Evolutionary conservation across 1,139 yeast species (phyloP).

Genomic region (Yamadazyma sp.): DNA sequence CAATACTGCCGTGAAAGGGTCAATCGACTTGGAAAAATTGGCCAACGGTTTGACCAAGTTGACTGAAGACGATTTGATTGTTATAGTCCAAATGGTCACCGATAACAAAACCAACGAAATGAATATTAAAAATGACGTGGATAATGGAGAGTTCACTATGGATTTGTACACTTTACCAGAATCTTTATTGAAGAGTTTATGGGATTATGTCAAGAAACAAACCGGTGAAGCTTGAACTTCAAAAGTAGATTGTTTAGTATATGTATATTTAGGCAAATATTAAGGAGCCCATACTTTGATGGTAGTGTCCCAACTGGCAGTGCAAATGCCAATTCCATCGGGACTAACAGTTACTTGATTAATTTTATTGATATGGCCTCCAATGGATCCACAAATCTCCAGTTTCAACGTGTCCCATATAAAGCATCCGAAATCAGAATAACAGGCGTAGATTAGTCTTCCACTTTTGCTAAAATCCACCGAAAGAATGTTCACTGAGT

Average conservation of each 20-base stretch:
- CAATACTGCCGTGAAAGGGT: slow-evolving; percentile 57
- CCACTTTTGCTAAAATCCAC: slow-evolving; percentile 78
- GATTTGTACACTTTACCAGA: slow-evolving; percentile 94
- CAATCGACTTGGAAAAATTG: slow-evolving; percentile 82
- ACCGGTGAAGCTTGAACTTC: slow-evolving; percentile 35
- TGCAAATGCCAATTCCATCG: slow-evolving; percentile 72
- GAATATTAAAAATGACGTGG: slow-evolving; percentile 94
- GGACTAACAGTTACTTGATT: slow-evolving; percentile 67
- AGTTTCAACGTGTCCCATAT: slow-evolving; percentile 78
- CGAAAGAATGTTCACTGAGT: slow-evolving; percentile 46
- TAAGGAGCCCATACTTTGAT: slow-evolving; percentile 56
- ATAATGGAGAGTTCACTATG: slow-evolving; percentile 96
- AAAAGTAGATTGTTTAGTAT: slow-evolving; percentile 7
- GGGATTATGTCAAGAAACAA: slow-evolving; percentile 88
- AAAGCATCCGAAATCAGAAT: slow-evolving; percentile 72
- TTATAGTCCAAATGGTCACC: slow-evolving; percentile 96
- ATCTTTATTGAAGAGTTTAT: slow-evolving; percentile 82
- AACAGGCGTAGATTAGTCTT: slow-evolving; percentile 70
- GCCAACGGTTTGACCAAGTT: slow-evolving; percentile 89
- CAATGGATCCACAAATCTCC: slow-evolving; percentile 59
- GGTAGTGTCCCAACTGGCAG: slow-evolving; percentile 72
- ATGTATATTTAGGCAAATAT: slow-evolving; percentile 5
- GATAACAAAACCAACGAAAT: slow-evolving; percentile 94
- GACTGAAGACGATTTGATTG: slow-evolving; percentile 88
- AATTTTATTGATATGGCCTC: slow-evolving; percentile 56